Evolutionary conservation across 257 asterid genomes (phyloP), one percentile per base, ranked within the genome.

Genomic region (Schizonepeta tenuifolia): DNA sequence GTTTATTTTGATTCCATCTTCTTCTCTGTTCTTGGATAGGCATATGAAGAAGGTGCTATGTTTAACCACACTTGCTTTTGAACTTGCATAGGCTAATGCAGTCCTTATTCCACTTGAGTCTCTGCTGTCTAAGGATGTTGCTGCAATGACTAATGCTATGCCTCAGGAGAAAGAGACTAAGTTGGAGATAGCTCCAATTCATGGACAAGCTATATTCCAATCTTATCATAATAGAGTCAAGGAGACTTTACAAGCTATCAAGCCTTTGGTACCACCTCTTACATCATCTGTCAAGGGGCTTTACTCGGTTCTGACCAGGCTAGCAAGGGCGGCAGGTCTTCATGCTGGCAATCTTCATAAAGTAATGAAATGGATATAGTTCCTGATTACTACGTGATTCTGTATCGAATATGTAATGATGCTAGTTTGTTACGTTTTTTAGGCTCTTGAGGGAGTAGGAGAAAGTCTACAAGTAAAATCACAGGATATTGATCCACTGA

Each of bases 261-360:
- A 85, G 84, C 94, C 98, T 67, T 87, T 90, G 90, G 90, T 90
- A 38, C 91, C 91, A 20, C 79, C 96, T 77, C 89, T 95, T 71
- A 83, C 86, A 57, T 76, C 66, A 43, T 88, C 97, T 36, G 92
- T 88, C 71, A 76, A 82, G 88, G 99, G 91, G 77, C 90, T 95
- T 64, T 86, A 86, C 88, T 87, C 96, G 12, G 67, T 87, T 86
- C 67, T 92, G 85, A 92, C 86, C 80, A 79, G 86, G 80, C 93
- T 95, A 68, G 99, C 98, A 58, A 87, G 85, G 83, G 85, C 99
- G 67, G 97, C 99, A 20, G 78, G 97, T 88, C 86, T 91, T 80
- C 99, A 95, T 83, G 97, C 99, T 17, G 99, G 99, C 73, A 95
- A 95, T 83, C 98, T 95, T 77, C 98, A 95, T 81, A 95, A 95